Evolutionary conservation across 257 asterid species (phyloP).

Genomic region (Solanum virginianum): DNA sequence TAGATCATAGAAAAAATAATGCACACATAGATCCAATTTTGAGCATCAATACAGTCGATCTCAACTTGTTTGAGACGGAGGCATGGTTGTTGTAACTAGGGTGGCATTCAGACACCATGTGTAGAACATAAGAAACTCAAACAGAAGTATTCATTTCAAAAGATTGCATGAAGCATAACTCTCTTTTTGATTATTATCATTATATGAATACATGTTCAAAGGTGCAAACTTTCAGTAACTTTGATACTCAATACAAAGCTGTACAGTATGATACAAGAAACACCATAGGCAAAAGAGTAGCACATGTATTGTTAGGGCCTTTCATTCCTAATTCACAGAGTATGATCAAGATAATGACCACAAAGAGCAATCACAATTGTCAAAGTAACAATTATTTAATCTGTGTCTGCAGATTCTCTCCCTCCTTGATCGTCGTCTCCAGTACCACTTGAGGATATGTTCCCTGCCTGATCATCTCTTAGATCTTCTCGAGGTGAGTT

Average conservation of each 20-base stretch:
- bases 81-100: background rate
- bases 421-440: constrained; percentile 1
- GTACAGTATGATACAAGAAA: background rate
- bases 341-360: background rate
- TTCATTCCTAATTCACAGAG: background rate
- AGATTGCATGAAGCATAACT: background rate
- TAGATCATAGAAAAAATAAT: no score
- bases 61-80: background rate
- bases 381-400: background rate
- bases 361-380: background rate
- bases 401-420: background rate
- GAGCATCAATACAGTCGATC: background rate
- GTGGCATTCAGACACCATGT: background rate
- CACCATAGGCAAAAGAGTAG: background rate
- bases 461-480: background rate
- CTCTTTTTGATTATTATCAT: background rate
- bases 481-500: background rate
- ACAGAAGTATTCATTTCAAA: background rate
- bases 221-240: background rate
- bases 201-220: background rate
- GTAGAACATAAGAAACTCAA: background rate
- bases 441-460: constrained; percentile 3
- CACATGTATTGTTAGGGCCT: background rate
- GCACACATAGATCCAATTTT: no score
- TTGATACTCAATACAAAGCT: background rate